Base-by-base conservation (phyloP, 805 yeast genomes). In the Nakazawaea ishiwadae region DNA sequence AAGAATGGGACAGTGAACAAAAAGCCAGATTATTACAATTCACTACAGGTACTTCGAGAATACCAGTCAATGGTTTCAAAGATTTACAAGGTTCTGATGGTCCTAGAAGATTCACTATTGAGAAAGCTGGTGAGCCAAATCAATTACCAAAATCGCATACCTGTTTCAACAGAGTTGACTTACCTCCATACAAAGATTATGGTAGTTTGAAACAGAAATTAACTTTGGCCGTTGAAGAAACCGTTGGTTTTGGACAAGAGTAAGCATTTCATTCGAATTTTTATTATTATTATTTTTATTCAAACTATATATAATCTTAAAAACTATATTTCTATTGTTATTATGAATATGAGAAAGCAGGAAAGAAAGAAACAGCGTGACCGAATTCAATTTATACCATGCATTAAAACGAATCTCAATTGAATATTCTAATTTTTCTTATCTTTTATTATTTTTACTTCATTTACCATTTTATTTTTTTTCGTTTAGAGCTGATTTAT, bases 41-140 rank as follows among this genome's bases (percentile, higher is more conserved):
- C 62, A 91, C 99, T 16, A 93, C 99, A 1, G 99, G 99, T 74
- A 93, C 99, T 4, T 89, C 97, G 17, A 83, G 99, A 69, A 93
- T 93, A 44, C 99, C 99, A 6, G 99, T 93, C 49, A 93, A 91
- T 64, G 99, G 99, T 31, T 93, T 93, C 75, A 93, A 93, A 64
- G 99, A 93, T 65, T 73, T 93, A 54, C 99, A 93, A 68, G 99
- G 99, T 51, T 85, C 96, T 18, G 99, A 93, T 67, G 99, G 99
- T 44, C 99, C 99, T 40, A 85, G 99, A 75, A 79, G 98, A 60
- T 93, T 93, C 65, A 93, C 99, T 5, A 91, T 93, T 61, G 99
- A 93, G 63, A 90, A 90, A 63, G 98, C 98, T 8, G 99, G 99
- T 44, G 98, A 91, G 61, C 58, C 84, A 26, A 82, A 80, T 56